A percentile compares a stretch with the other conserved stretches of the same genome.
Evolutionary conservation across 495 filamentous ascomycete species (phyloP).

Genomic region (Talaromyces borbonicus): DNA sequence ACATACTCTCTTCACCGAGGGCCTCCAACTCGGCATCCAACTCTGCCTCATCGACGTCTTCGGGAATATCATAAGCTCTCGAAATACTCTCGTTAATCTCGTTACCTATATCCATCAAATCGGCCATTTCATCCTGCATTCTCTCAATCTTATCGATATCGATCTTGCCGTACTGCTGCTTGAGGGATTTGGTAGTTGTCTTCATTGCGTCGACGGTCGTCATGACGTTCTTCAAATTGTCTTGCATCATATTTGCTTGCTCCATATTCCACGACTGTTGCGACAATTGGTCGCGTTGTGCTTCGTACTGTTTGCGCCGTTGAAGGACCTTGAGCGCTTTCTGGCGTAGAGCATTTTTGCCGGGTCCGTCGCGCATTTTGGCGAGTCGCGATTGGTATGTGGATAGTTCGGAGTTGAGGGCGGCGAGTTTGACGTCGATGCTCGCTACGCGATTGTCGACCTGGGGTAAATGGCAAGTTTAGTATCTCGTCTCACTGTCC

Average conservation of each 20-base stretch:
- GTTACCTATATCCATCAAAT: conserved; percentile 94
- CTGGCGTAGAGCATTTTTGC: conserved; percentile 84
- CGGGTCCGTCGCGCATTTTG: conserved; percentile 95
- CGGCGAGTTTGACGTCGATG: conserved; percentile 90
- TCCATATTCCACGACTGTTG: conserved; percentile 99
- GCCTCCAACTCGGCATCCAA: conserved; percentile 95
- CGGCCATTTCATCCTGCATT: conserved; percentile 98
- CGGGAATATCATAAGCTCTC: conserved; percentile 87
- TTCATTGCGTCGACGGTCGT: conserved; percentile 97
- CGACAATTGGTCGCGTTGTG: conserved; percentile 88
- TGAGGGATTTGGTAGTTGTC: conserved; percentile 84
- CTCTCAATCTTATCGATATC: conserved; percentile 96
- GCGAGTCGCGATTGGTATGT: conserved; percentile 78
- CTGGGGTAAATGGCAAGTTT: too few species aligned
- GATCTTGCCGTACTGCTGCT: conserved; percentile 94
- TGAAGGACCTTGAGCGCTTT: conserved; percentile 94
- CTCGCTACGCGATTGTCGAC: conserved; percentile 76
- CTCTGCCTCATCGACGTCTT: conserved; percentile 97
- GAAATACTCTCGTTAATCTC: conserved; percentile 97
- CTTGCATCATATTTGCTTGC: conserved; percentile 97
- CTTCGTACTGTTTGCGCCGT: conserved; percentile 92
- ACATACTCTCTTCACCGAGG: conserved; percentile 80
- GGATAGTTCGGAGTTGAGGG: conserved; percentile 81
- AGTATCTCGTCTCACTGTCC: too few species aligned
- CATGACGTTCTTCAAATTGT: conserved; percentile 98